Base-by-base conservation (phyloP, 2,329 filamentous ascomycete species). In the Volutella citrinella region DNA sequence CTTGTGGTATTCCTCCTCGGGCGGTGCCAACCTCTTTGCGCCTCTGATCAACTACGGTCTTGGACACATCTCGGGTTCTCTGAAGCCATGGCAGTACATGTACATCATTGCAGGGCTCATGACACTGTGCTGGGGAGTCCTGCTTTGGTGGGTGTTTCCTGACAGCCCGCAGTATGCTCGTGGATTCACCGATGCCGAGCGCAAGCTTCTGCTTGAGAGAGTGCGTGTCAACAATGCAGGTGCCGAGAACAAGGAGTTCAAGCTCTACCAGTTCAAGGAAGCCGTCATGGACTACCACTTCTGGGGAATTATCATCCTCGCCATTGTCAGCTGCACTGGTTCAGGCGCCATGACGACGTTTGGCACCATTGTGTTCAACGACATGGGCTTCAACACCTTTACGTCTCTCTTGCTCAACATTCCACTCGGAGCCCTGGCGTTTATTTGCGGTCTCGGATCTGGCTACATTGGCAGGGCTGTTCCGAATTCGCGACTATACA, bases 401-500 rank as follows among this genome's bases (percentile, higher is more conserved):
- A 11, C n/a, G 22, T 25, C 22, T 14, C 22, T 25, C 7, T 14
- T 25, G n/a, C 22, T 25, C 22, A 25, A 25, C 10, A 25, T 25
- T 11, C 22, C 22, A 7, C n/a, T n/a, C 10, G 22, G 22, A 14
- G 22, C 12, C 6, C n/a, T 59, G 32, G 54, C 54, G 1, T 52
- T 57, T 11, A 36, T 57, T 13, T 49, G 46, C 21, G 53, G 59
- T 18, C 45, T 60, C 7, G 46, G 53, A 4, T 57, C 52, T 2
- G 56, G 57, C 1, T 58, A 58, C 27, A 27, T 55, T 5, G 55
- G 53, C 7, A 29, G 47, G 19, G 45, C 36, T 6, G 33, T 51
- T 5, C 42, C 41, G 1, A 51, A 51, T 19, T 39, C 48, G 8
- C 46, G 55, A 5, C 45, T 56, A 7, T 46, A 59, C 24, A 46